These are phyloP conservation scores for Diaporthe citri DNA, from an alignment of 2,329 filamentous ascomycete species.

Conservation along the genomic window DNA sequence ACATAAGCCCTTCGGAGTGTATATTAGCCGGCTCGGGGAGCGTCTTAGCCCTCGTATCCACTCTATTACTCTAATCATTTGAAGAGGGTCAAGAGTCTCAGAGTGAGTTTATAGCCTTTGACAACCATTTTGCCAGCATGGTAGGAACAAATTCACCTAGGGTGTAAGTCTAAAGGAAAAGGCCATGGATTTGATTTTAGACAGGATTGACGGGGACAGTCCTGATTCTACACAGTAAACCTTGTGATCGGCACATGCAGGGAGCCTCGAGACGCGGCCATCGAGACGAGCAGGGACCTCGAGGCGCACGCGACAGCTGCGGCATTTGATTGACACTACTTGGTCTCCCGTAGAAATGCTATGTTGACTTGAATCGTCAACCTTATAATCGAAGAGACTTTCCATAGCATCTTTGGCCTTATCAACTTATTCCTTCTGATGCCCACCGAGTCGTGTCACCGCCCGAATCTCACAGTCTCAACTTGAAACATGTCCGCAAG, in stretches of 20 bases:
- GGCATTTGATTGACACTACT: background rate
- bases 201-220: background rate
- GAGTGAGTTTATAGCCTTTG: background rate
- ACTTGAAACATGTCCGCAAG: slow-evolving; percentile 10
- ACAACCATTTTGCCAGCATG: background rate
- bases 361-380: background rate
- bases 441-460: background rate
- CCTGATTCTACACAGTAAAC: no score
- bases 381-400: background rate
- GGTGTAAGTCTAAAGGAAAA: background rate
- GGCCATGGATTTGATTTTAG: background rate
- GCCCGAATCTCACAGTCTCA: background rate
- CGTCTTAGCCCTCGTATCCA: no score
- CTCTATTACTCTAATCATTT: background rate
- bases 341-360: background rate
- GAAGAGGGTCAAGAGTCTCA: background rate
- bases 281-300: slow-evolving; percentile 8
- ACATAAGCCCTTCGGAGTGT: no score
- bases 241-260: background rate
- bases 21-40: background rate
- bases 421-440: background rate
- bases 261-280: slow-evolving; percentile 29
- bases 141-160: background rate
- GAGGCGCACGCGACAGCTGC: background rate
- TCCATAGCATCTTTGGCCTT: background rate